These are phyloP conservation scores for Ogataea hybrid DNA, from an alignment of 1,139 yeast genomes.

Conservation along the genomic window DNA sequence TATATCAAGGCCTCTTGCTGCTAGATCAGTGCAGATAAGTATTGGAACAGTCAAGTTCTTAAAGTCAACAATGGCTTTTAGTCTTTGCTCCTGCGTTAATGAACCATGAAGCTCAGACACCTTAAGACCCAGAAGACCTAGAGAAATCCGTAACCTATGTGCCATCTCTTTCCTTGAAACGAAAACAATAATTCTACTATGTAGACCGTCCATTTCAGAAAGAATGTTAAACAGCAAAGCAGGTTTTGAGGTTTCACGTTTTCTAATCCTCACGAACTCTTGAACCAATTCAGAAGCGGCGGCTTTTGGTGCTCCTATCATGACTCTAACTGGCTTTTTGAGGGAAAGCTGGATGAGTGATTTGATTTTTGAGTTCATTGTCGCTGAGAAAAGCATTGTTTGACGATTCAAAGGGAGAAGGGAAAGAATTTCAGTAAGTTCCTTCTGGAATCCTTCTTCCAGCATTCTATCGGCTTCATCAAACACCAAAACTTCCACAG, in stretches of 20 bases:
- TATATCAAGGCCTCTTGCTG: constrained; percentile 98
- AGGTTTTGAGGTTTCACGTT: constrained; percentile 80
- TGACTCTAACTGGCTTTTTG: constrained; percentile 85
- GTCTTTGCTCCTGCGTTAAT: constrained; percentile 91
- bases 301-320: constrained; percentile 95
- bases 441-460: constrained; percentile 97
- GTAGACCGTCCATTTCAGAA: constrained; percentile 57
- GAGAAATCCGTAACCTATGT: constrained; percentile 77
- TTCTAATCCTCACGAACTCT: constrained; percentile 92
- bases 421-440: constrained; percentile 83
- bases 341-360: constrained; percentile 84
- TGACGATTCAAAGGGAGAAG: constrained; percentile 89
- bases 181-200: constrained; percentile 79
- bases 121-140: constrained; percentile 82
- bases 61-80: constrained; percentile 77
- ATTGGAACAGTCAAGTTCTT: constrained; percentile 81
- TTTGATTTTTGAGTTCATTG: constrained; percentile 93
- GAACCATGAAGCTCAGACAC: constrained; percentile 96
- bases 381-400: constrained; percentile 91
- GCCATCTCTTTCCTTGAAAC: constrained; percentile 91
- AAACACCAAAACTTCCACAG: constrained; percentile 85
- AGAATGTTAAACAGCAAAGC: constrained; percentile 75
- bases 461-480: constrained; percentile 99
- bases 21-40: constrained; percentile 93
- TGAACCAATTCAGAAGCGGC: constrained; percentile 85